These are phyloP conservation scores for Kodamaea hsintzibuensis DNA, from an alignment of 805 yeast genomes.

Conservation along the genomic window DNA sequence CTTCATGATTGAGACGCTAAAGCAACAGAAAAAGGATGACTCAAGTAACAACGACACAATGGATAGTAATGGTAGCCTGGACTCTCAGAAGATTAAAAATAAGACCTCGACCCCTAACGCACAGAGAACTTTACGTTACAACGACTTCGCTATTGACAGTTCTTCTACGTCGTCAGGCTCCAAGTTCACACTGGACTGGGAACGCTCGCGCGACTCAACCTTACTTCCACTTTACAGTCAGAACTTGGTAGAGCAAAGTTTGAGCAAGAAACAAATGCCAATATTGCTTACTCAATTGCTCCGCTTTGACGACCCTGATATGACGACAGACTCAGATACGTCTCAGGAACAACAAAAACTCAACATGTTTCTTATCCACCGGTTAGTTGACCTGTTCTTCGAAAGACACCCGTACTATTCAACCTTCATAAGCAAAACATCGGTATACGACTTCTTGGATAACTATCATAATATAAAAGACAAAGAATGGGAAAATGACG, in stretches of 20 bases:
- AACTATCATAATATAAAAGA: slow-evolving; percentile 32
- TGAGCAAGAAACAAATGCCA: slow-evolving; percentile 36
- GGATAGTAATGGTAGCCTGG: not conserved
- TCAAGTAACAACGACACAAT: not conserved
- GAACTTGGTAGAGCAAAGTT: slow-evolving; percentile 18
- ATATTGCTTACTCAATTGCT: slow-evolving; percentile 18
- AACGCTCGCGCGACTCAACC: slow-evolving; percentile 5
- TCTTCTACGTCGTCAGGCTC: slow-evolving; percentile 13
- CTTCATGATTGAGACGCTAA: slow-evolving; percentile 34
- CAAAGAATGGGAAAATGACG: slow-evolving; percentile 48
- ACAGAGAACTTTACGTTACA: not conserved
- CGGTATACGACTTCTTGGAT: slow-evolving; percentile 37
- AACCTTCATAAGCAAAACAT: slow-evolving; percentile 37
- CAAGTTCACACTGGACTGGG: slow-evolving; percentile 10
- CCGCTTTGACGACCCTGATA: slow-evolving; percentile 18
- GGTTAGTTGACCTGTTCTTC: slow-evolving; percentile 44
- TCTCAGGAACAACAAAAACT: slow-evolving; percentile 14
- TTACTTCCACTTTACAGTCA: not conserved
- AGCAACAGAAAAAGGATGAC: not conserved
- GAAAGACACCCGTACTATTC: slow-evolving; percentile 39
- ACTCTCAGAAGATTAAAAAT: not conserved
- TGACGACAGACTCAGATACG: slow-evolving; percentile 19
- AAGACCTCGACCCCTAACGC: not conserved
- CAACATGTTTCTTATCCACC: slow-evolving; percentile 35
- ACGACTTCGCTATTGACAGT: slow-evolving; percentile 8